Percentiles rank a stretch among this genome's conserved stretches.
Evolutionary conservation across 1,139 yeast species (phyloP).

Genomic region (Suzukiozyma palmioleophila): DNA sequence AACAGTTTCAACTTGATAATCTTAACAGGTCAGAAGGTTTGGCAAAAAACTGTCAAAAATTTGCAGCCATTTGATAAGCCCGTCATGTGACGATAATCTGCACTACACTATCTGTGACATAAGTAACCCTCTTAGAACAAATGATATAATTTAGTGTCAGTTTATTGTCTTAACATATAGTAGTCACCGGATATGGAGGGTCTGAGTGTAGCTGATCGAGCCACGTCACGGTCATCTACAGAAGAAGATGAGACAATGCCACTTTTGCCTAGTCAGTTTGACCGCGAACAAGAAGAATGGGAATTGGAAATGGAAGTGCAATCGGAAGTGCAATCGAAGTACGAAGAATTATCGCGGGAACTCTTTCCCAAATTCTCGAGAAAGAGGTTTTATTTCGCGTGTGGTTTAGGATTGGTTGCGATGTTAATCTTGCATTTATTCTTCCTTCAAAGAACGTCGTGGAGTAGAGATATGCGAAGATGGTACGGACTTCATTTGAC

Average conservation of each 20-base stretch:
- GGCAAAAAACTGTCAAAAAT: no score
- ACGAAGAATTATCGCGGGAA: conserved; percentile 8
- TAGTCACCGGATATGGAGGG: conserved; percentile 1
- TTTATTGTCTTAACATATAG: no score
- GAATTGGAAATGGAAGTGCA: conserved; percentile 2
- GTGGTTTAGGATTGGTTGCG: conserved; percentile 50
- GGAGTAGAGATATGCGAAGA: conserved; percentile 77
- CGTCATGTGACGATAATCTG: no score
- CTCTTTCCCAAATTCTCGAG: conserved; percentile 2
- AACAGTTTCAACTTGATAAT: no score
- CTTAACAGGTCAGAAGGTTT: no score
- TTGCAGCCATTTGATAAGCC: no score
- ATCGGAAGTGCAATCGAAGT: conserved; percentile 5
- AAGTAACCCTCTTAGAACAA: no score
- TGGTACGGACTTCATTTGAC: conserved; percentile 64
- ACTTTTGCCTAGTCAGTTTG: neutral
- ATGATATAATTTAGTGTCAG: no score
- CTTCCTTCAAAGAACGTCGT: conserved; percentile 82
- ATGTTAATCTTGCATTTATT: conserved; percentile 59
- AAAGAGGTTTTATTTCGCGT: conserved; percentile 8
- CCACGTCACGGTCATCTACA: neutral
- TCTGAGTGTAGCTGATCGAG: neutral
- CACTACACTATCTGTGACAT: no score
- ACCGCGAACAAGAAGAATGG: neutral
- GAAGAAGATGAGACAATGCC: neutral